Evolutionary conservation across 768 basidiomycete genomes (phyloP).

Genomic region (Megacollybia marginata): DNA sequence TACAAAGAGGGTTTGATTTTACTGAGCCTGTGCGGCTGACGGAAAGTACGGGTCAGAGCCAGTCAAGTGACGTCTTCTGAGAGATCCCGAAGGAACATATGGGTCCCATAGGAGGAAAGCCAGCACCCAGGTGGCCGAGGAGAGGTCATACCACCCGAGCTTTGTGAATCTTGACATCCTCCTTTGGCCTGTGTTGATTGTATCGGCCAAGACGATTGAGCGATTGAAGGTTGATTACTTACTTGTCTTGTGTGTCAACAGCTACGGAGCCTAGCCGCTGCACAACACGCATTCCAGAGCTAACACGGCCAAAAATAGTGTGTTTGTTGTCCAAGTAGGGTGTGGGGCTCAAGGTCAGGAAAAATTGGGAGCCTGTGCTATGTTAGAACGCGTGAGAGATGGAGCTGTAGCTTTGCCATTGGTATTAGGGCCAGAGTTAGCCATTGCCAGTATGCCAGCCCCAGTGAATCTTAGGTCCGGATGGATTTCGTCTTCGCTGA

Average conservation of each 20-base stretch:
- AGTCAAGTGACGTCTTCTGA: neutral
- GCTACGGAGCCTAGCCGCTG: slow-evolving; percentile 88
- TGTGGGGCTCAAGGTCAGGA: slow-evolving; percentile 78
- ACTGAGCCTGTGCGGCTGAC: neutral
- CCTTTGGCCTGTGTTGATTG: slow-evolving; percentile 37
- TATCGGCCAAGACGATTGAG: slow-evolving; percentile 1
- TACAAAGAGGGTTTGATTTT: neutral
- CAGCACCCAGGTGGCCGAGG: neutral
- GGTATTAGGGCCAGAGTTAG: slow-evolving; percentile 93
- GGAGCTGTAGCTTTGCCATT: slow-evolving; percentile 58
- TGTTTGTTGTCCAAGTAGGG: slow-evolving; percentile 82
- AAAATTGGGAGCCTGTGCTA: slow-evolving; percentile 83
- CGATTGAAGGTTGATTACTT: slow-evolving; percentile 18
- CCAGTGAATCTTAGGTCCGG: slow-evolving; percentile 92
- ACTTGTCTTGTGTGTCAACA: slow-evolving; percentile 86
- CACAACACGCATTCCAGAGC: slow-evolving; percentile 85
- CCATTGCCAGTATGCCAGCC: slow-evolving; percentile 94
- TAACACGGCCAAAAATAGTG: slow-evolving; percentile 88
- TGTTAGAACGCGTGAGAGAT: slow-evolving; percentile 13
- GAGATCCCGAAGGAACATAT: no score
- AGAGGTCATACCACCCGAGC: slow-evolving; percentile 31
- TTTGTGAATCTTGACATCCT: slow-evolving; percentile 90
- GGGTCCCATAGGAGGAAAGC: no score
- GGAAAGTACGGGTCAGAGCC: neutral
- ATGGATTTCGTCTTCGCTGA: slow-evolving; percentile 84